Percentiles rank a stretch among this genome's conserved stretches.
These are phyloP conservation scores for Citrullus mucosospermus DNA, from an alignment of 306 rosid genomes.

Conservation along the genomic window DNA sequence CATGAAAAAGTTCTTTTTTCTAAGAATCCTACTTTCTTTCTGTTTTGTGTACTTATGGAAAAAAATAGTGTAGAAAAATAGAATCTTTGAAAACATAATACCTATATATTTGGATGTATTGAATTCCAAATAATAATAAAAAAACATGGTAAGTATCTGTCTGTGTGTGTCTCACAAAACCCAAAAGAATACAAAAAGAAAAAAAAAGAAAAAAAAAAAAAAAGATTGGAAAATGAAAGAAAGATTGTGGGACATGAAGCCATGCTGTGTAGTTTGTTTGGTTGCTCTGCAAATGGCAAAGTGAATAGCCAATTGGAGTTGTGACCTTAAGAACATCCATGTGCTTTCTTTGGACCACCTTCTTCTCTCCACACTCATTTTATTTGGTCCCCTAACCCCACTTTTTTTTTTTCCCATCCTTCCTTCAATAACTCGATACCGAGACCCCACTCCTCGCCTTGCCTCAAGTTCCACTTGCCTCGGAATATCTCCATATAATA, in stretches of 20 bases:
- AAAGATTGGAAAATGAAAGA: not conserved
- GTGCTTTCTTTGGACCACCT: constrained; percentile 3
- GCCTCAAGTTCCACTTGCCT: not conserved
- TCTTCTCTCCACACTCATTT: not conserved
- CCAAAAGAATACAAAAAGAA: not conserved
- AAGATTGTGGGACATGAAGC: constrained; percentile 1
- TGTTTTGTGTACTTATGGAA: not conserved
- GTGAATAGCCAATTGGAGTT: not conserved
- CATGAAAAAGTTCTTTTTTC: not conserved
- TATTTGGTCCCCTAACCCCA: not conserved
- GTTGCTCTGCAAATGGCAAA: not conserved
- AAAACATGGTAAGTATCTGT: not conserved
- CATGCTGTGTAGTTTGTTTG: constrained; percentile 4
- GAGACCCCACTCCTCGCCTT: not conserved
- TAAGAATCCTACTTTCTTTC: not conserved
- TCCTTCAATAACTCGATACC: not conserved
- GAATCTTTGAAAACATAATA: not conserved
- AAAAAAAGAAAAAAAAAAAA: not conserved
- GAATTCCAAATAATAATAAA: not conserved
- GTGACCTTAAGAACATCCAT: not conserved
- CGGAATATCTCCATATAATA: too few relatives aligned
- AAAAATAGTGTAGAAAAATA: not conserved
- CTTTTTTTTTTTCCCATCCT: not conserved
- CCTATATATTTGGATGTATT: not conserved
- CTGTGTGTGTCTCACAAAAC: not conserved